Conservation (phyloP, 2,329 filamentous ascomycete genomes). For the Monosporascus sp. region DNA sequence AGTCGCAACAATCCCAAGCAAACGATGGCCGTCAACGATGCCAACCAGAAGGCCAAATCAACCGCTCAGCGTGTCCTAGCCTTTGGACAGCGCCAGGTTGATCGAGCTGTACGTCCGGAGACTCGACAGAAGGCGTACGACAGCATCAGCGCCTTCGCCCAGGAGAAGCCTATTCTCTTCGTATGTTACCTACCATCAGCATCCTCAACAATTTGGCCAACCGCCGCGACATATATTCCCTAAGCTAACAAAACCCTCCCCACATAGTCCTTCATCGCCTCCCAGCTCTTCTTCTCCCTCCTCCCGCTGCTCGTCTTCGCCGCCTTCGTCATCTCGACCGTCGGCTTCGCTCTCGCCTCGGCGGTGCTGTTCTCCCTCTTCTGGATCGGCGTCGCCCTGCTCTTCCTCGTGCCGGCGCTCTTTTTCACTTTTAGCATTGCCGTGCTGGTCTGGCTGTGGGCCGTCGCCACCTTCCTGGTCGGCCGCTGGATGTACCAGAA, state of each 20-base stretch:
- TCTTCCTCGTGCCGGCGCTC: slow-evolving; percentile 64
- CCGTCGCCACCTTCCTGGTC: slow-evolving; percentile 51
- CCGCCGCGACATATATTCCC: too few relatives aligned
- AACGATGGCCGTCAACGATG: slow-evolving; percentile 13
- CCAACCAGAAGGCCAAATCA: slow-evolving; percentile 22
- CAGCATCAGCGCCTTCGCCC: slow-evolving; percentile 49
- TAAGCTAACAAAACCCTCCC: background rate
- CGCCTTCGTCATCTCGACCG: slow-evolving; percentile 57
- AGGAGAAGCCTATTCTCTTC: slow-evolving; percentile 62
- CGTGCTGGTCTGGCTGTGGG: slow-evolving; percentile 63
- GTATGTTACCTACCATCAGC: slow-evolving; percentile 38
- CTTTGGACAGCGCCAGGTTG: slow-evolving; percentile 38
- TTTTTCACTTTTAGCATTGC: slow-evolving; percentile 60
- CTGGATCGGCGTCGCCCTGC: slow-evolving; percentile 59
- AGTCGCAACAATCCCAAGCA: too few relatives aligned
- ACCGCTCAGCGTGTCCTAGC: slow-evolving; percentile 30
- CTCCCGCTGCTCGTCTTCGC: slow-evolving; percentile 65
- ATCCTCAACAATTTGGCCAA: too few relatives aligned
- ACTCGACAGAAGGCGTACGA: slow-evolving; percentile 53
- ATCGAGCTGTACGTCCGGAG: slow-evolving; percentile 53
- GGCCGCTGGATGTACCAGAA: slow-evolving; percentile 39
- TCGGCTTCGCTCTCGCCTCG: slow-evolving; percentile 56
- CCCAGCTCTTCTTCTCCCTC: slow-evolving; percentile 59
- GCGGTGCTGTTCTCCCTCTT: slow-evolving; percentile 63
- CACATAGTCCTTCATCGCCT: slow-evolving; percentile 58